A percentile compares a stretch with the other conserved stretches of the same genome.
phyloP scores from a whole-genome alignment of 192 early-diverging fungal species.

The Rhizoclosmatium sp. region DNA sequence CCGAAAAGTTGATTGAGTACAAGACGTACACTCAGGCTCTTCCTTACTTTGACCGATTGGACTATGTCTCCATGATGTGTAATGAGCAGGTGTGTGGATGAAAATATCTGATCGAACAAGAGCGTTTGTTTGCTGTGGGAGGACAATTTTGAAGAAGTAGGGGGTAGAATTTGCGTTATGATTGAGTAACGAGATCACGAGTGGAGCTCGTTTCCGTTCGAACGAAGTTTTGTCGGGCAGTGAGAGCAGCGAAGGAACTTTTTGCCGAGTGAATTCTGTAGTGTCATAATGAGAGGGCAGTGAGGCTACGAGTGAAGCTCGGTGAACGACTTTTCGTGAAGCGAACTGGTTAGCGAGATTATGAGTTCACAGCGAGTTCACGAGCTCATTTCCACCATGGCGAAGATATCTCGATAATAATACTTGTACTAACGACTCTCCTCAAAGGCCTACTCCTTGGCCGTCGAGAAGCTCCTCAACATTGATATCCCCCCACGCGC shows the following conservation, averaged over 20 bases:
- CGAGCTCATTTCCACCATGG: too few relatives aligned
- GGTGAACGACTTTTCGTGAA: too few relatives aligned
- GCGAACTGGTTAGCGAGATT: too few relatives aligned
- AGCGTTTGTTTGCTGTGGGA: background rate
- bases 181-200: too few relatives aligned
- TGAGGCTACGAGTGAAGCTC: too few relatives aligned
- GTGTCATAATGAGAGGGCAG: too few relatives aligned
- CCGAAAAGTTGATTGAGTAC: conserved; percentile 99
- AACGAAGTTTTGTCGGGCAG: background rate
- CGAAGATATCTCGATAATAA: background rate
- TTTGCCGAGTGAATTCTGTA: too few relatives aligned
- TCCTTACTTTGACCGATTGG: conserved; percentile 98
- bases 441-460: conserved; percentile 89
- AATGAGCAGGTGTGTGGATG: conserved; percentile 72
- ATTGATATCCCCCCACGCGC: conserved; percentile 90
- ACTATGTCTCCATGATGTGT: conserved; percentile 99
- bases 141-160: background rate
- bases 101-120: background rate
- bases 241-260: background rate
- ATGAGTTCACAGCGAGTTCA: too few relatives aligned
- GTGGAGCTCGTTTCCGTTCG: background rate
- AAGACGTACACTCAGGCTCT: conserved; percentile 98
- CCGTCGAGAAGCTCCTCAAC: conserved; percentile 98
- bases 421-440: background rate
- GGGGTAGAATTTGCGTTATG: background rate